Evolutionary conservation across 495 filamentous ascomycete genomes (phyloP), one percentile per base, ranked within the genome.

Genomic region (Penicillium cinerascens): DNA sequence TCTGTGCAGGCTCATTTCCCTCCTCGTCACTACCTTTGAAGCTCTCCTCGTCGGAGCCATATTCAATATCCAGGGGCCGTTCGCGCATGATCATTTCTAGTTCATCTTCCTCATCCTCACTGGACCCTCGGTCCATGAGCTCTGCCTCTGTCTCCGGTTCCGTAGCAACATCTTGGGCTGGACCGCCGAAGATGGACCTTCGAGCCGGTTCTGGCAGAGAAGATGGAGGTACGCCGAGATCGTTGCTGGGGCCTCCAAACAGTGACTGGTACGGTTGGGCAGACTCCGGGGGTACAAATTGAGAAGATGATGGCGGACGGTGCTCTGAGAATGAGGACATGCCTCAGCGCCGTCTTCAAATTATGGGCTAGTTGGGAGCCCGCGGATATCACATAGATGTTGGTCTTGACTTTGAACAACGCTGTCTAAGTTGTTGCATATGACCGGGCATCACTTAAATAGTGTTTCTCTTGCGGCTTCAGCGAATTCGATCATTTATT

Each of bases 221-320:
- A 42, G 63, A 64, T n/a, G 61, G 53, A 11, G 55, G 56, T 33
- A 52, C 50, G 22, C 62, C 54, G 35, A 49, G 63, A 68, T 69
- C 68, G 47, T 66, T 71, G 63, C 64, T 72, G 17, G 65, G 62
- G 8, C 70, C 70, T 21, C 70, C 70, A 49, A 73, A 75, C 37
- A 75, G 33, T 33, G 72, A 75, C 11, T 44, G 56, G 25, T 56
- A 56, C 7, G 61, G 67, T 47, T 75, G 70, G 8, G 69, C 69
- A 29, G 70, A 75, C 40, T 60, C 60, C 15, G 70, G 70, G 9
- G 66, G 66, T 15, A 41, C 35, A n/a, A 60, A 62, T 17, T 58
- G 58, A 44, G 61, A 60, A 10, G 66, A 65, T 13, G 51, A 64
- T 5, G 47, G 42, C 13, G 22, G 39, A 6, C 57, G 45, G 1